Base-by-base conservation (phyloP, 441 rosid species). In the Aleurites moluccanus region DNA sequence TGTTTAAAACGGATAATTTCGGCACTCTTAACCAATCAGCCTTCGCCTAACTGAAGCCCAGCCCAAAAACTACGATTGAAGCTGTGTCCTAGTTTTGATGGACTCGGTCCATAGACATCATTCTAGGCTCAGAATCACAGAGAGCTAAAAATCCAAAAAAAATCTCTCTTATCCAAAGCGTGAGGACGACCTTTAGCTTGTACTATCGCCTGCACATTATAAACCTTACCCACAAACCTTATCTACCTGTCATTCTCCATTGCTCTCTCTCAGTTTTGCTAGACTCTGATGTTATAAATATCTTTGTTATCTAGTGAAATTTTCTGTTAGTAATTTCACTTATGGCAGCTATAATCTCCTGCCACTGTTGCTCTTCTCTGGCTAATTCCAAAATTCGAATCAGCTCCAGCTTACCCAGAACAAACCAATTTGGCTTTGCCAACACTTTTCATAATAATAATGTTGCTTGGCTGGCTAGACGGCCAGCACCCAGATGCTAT, bases 151-250 rank as follows among this genome's bases (percentile, higher is more conserved):
- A 47, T 45, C 25, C 28, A 2, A 47, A 23, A 11, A 23, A 69
- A 56, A 27, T 53, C 56, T 40, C 35, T 71, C 94, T 88, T 87
- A 90, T 88, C 94, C 86, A 44, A 21, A 83, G 82, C 73, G 75
- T 77, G 82, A 81, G 85, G 86, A 82, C 77, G 74, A 66, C 70
- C 63, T 73, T 52, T 20, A 33, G 49, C 62, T 53, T 71, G 33
- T 4, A 13, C 33, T 1, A 65, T 65, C 10, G 15, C 40, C 69
- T 45, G 15, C 40, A 45, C 50, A 21, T 30, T 40, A 33, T 16
- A 38, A 15, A 20, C 55, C 42, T 49, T 9, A 10, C 38, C 50
- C 74, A 62, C 68, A 57, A 45, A 75, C 67, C 84, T 70, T 78
- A 75, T 78, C 76, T 61, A 52, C 35, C 21, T 20, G 35, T 70